A percentile compares a stretch with the other conserved stretches of the same genome.
Conservation (phyloP, 148 eudicot species). For the Pouteria glomerata region DNA sequence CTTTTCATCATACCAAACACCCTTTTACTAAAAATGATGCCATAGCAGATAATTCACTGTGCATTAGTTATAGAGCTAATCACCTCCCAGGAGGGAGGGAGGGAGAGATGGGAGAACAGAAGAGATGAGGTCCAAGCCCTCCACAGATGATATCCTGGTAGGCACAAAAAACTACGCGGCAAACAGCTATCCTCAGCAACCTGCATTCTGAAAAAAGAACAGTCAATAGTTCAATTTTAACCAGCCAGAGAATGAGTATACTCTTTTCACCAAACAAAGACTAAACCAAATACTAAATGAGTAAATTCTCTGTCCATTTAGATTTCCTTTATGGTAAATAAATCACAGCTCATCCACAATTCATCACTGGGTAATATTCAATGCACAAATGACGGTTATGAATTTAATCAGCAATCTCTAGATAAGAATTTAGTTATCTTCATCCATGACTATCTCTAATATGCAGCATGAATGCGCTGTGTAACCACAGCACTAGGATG, state of each 20-base stretch:
- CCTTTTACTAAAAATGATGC: too few relatives aligned
- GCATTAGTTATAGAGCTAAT: too few relatives aligned
- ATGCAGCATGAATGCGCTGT: background rate
- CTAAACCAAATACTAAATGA: background rate
- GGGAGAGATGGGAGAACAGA: constrained; percentile 7
- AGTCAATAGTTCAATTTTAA: background rate
- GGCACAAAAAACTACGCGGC: constrained; percentile 1
- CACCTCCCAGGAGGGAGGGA: background rate
- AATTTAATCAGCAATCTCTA: background rate
- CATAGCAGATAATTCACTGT: too few relatives aligned
- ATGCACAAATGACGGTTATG: background rate
- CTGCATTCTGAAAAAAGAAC: constrained; percentile 6
- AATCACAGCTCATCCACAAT: background rate
- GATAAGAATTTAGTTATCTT: background rate
- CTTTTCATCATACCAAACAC: too few relatives aligned
- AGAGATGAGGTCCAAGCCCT: constrained; percentile 27
- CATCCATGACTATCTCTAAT: background rate
- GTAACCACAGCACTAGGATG: background rate
- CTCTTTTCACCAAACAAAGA: background rate
- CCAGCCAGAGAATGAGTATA: background rate
- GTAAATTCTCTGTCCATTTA: constrained; percentile 1
- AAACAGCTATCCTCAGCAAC: background rate
- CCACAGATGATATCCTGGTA: constrained; percentile 21
- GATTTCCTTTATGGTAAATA: background rate
- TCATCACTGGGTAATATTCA: background rate